Evolutionary conservation across 192 early-diverging fungal species (phyloP).

Genomic region (Borealophlyctis nickersoniae): DNA sequence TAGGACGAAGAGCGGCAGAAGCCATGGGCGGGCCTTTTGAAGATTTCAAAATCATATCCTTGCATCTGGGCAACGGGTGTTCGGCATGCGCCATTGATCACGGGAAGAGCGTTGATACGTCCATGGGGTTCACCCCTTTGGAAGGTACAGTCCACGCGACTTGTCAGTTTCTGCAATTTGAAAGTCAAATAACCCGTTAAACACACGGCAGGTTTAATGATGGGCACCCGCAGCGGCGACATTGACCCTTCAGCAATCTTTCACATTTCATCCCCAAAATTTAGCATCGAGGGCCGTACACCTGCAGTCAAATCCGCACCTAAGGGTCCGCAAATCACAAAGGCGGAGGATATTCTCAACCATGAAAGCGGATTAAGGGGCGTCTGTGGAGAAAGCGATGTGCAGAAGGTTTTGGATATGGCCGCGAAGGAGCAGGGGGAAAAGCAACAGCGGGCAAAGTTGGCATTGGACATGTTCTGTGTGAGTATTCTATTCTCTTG

Average conservation of each 20-base stretch:
- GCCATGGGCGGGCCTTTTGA: not conserved
- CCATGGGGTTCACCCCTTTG: constrained; percentile 30
- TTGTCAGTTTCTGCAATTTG: not conserved
- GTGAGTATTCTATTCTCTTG: constrained; percentile 7
- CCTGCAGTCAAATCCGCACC: constrained; percentile 19
- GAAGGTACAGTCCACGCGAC: not conserved
- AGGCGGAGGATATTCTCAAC: constrained; percentile 40
- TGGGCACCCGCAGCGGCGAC: constrained; percentile 39
- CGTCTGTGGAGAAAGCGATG: constrained; percentile 34
- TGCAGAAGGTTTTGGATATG: constrained; percentile 32
- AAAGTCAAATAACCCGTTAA: not conserved
- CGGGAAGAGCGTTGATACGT: constrained; percentile 21
- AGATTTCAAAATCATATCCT: constrained; percentile 21
- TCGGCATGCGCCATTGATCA: constrained; percentile 21
- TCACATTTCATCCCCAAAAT: constrained; percentile 27
- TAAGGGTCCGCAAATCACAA: constrained; percentile 29
- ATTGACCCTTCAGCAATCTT: constrained; percentile 38
- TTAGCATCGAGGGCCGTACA: constrained; percentile 5
- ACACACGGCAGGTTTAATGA: constrained; percentile 12
- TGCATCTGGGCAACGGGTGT: constrained; percentile 27
- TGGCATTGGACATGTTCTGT: constrained; percentile 40
- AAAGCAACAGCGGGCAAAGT: constrained; percentile 20
- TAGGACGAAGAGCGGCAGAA: not conserved
- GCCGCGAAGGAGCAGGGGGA: constrained; percentile 1
- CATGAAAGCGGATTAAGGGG: constrained; percentile 35